Evolutionary conservation across 108 stramenopile genomes (phyloP).

Genomic region (Fistulifera pelliculosa): DNA sequence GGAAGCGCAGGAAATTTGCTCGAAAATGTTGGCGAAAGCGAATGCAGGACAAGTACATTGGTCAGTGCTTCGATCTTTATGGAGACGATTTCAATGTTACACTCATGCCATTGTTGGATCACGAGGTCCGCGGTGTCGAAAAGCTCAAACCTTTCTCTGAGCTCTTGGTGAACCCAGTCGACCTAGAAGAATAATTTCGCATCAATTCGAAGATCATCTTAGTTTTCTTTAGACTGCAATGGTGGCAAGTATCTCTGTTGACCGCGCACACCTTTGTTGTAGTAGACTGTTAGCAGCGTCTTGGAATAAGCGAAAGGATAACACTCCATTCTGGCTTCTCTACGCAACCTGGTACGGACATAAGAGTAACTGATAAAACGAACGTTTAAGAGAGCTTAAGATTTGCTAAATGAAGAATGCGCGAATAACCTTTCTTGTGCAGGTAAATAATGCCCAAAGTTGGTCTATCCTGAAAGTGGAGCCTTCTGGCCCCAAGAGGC

Average conservation of each 20-base stretch:
- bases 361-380: too few relatives aligned
- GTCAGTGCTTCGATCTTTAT: slow-evolving; percentile 98
- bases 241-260: too few relatives aligned
- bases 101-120: slow-evolving; percentile 95
- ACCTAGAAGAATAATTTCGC: slow-evolving; percentile 54
- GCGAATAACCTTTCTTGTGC: too few relatives aligned
- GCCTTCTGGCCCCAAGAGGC: slow-evolving; percentile 48
- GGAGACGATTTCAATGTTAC: slow-evolving; percentile 97
- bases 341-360: too few relatives aligned
- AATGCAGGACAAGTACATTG: slow-evolving; percentile 99
- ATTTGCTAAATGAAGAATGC: too few relatives aligned
- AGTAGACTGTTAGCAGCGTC: too few relatives aligned
- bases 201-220: not conserved
- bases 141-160: slow-evolving; percentile 83
- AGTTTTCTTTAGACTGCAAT: too few relatives aligned
- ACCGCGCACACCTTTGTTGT: too few relatives aligned
- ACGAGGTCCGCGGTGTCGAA: slow-evolving; percentile 91
- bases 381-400: too few relatives aligned
- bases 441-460: too few relatives aligned
- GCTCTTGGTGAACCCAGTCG: slow-evolving; percentile 83
- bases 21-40: slow-evolving; percentile 96
- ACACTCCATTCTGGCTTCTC: too few relatives aligned
- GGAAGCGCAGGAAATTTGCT: slow-evolving; percentile 91
- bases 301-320: too few relatives aligned
- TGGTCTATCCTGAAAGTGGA: slow-evolving; percentile 6